A percentile compares a stretch with the other conserved stretches of the same genome.
phyloP scores from a whole-genome alignment of 768 basidiomycete genomes.

The Rhodotorula graminis region DNA sequence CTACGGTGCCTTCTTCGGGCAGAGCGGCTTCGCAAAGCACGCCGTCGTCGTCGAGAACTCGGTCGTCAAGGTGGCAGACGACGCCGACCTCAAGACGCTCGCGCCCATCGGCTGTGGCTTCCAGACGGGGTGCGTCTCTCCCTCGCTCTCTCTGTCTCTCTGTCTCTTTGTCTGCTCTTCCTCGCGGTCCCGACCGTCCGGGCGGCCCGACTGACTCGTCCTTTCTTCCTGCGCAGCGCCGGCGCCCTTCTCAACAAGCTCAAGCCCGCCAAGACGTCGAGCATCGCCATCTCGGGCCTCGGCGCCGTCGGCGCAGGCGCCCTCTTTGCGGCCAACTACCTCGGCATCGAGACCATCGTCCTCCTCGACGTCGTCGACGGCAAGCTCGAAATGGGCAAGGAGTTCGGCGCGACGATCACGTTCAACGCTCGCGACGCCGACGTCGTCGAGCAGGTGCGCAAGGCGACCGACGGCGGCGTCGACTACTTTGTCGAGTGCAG shows the following conservation, averaged over 20 bases:
- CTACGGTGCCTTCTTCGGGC: conserved; percentile 41
- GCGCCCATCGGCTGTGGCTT: conserved; percentile 39
- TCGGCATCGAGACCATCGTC: conserved; percentile 32
- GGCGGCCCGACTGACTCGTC: not conserved
- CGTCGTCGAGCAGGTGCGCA: conserved; percentile 23
- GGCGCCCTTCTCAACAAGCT: conserved; percentile 37
- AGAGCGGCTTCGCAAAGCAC: conserved; percentile 36
- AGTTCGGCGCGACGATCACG: conserved; percentile 35
- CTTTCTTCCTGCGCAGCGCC: not conserved
- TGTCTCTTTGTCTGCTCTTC: too few species aligned
- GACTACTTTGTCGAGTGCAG: conserved; percentile 37
- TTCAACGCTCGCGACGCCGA: conserved; percentile 26
- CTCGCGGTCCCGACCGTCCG: too few species aligned
- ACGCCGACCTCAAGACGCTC: conserved; percentile 22
- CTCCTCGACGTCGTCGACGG: conserved; percentile 37
- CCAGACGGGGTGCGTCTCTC: conserved; percentile 34
- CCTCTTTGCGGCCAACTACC: conserved; percentile 32
- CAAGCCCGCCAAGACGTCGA: conserved; percentile 3
- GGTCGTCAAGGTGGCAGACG: conserved; percentile 24
- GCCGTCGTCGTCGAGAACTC: conserved; percentile 38
- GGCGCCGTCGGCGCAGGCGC: conserved; percentile 41
- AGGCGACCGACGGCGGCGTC: conserved; percentile 33
- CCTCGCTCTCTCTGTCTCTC: too few species aligned
- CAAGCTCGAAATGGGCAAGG: conserved; percentile 30
- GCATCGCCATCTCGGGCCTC: conserved; percentile 38